Base-by-base conservation (phyloP, 148 eudicot genomes). In the Cornus florida region DNA sequence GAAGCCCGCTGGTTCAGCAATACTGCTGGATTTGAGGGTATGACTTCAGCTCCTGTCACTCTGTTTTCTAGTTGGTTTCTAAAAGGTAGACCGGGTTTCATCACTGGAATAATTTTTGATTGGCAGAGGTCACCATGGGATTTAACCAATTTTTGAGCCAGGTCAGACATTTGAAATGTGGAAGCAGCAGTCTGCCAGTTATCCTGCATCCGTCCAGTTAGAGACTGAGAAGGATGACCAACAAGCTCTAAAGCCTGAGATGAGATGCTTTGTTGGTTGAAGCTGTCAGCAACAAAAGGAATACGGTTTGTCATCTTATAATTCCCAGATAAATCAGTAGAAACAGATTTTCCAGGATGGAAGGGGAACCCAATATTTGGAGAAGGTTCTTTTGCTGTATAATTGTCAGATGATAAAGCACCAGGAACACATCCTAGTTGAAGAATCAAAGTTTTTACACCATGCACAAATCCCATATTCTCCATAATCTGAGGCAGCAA, bases 401-500 rank as follows among this genome's bases (percentile, higher is more conserved):
- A 86, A 75, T 87, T 87, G 59, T 90, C 97, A 53, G 97, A 84
- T 35, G 38, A 35, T 69, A 87, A 79, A 10, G 86, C 87, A 70
- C 92, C 86, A 24, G 93, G 89, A 66, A 91, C 85, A 79, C 89
- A 81, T 78, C 94, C 95, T 78, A 93, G 84, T 80, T 91, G 94
- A 83, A 83, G 88, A 66, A 96, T 80, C 81, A 96, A 78, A 62
- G 86, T 87, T 86, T 87, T 88, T 77, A 91, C 97, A 57, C 90
- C 91, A 82, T 88, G 88, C 69, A 96, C 85, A 78, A 94, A 94
- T 80, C 88, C 88, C 87, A 83, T 73, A 83, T 91, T 90, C 88
- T 94, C 99, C 83, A 78, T 79, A 41, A 94, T 91, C 99, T 96
- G 94, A 78, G 78, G 24, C 39, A 78, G 53, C 65, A 68, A 71